Evolutionary conservation across 768 basidiomycete genomes (phyloP).

Genomic region (Lentinula boryana): DNA sequence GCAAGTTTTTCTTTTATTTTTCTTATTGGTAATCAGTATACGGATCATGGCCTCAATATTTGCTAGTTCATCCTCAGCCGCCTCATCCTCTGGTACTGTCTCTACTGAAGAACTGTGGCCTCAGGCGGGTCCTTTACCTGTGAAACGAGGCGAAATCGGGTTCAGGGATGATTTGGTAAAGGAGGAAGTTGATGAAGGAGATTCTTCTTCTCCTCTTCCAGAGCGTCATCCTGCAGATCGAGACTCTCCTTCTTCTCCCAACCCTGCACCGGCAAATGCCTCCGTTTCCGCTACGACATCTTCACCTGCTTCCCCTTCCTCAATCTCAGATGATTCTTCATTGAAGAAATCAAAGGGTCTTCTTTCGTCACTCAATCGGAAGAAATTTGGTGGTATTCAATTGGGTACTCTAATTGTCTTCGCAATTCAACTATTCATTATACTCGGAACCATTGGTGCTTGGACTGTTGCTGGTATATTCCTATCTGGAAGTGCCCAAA

Average conservation of each 20-base stretch:
- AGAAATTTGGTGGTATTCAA: slow-evolving; percentile 39
- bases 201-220: slow-evolving; percentile 26
- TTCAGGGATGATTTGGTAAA: slow-evolving; percentile 39
- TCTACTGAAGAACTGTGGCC: slow-evolving; percentile 26
- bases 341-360: slow-evolving; percentile 20
- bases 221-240: slow-evolving; percentile 46
- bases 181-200: slow-evolving; percentile 10
- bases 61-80: slow-evolving; percentile 8
- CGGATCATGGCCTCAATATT: slow-evolving; percentile 22
- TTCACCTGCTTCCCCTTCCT: slow-evolving; percentile 10
- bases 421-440: slow-evolving; percentile 29
- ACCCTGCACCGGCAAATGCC: slow-evolving; percentile 7
- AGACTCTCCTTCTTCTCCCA: slow-evolving; percentile 15
- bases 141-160: slow-evolving; percentile 63
- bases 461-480: slow-evolving; percentile 44
- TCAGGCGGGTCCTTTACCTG: slow-evolving; percentile 58
- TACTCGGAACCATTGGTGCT: slow-evolving; percentile 44
- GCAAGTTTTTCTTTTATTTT: slow-evolving; percentile 26
- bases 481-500: slow-evolving; percentile 11
- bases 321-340: slow-evolving; percentile 15
- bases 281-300: slow-evolving; percentile 10
- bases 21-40: slow-evolving; percentile 14
- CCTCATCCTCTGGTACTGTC: slow-evolving; percentile 13
- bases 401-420: slow-evolving; percentile 37
- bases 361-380: slow-evolving; percentile 32